Percentiles rank a stretch among this genome's conserved stretches.
These are phyloP conservation scores for Podila minutissima DNA, from an alignment of 192 early-diverging fungal genomes.

Conservation along the genomic window DNA sequence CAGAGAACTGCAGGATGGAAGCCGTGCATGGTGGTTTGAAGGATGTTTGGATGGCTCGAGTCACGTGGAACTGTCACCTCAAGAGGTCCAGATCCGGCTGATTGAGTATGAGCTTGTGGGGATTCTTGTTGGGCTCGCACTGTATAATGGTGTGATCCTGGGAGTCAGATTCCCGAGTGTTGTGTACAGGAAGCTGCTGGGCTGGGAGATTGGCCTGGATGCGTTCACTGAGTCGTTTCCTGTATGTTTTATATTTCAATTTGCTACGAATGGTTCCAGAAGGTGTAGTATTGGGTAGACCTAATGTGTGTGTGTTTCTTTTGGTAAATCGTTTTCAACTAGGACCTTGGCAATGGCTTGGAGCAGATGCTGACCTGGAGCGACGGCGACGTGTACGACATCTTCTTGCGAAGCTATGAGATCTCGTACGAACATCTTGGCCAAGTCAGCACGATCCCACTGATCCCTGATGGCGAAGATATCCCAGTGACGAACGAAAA, in stretches of 20 bases:
- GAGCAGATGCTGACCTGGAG: constrained; percentile 85
- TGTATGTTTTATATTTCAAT: constrained; percentile 39
- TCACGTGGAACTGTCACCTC: constrained; percentile 21
- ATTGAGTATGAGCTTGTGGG: constrained; percentile 87
- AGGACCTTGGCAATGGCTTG: constrained; percentile 78
- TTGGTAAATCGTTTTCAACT: not conserved
- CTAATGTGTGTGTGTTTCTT: not conserved
- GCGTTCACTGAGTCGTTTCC: constrained; percentile 66
- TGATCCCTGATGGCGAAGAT: constrained; percentile 68
- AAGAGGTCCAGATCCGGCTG: constrained; percentile 32
- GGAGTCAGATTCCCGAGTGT: constrained; percentile 77
- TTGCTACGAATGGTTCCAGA: not conserved
- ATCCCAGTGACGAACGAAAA: constrained; percentile 85
- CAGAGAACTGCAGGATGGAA: constrained; percentile 62
- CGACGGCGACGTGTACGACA: constrained; percentile 76
- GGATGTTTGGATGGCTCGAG: constrained; percentile 40
- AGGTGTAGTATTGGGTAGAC: not conserved
- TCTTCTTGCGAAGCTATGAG: constrained; percentile 87
- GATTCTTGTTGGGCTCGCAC: constrained; percentile 88
- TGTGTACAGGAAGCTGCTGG: constrained; percentile 72
- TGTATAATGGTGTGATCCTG: constrained; percentile 88
- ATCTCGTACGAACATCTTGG: constrained; percentile 75
- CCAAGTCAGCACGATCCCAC: constrained; percentile 64
- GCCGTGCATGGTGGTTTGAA: constrained; percentile 83
- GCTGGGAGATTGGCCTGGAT: constrained; percentile 39